Conservation (phyloP, 176 grass and related monocot genomes). For the bread wheat (Triticum aestivum) region DNA sequence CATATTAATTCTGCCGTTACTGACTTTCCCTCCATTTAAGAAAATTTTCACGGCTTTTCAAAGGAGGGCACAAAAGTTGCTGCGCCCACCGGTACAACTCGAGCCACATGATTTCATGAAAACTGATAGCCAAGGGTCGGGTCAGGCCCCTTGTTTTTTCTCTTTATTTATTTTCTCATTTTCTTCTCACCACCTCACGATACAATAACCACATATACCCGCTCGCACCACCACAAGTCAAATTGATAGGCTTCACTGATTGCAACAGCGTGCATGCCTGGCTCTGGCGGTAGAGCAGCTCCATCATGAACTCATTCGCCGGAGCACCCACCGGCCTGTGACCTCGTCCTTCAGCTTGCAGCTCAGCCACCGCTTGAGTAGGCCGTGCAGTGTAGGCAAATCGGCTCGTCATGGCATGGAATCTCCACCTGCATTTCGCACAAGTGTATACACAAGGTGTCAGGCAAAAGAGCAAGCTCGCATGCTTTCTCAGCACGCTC, state of each 20-base stretch:
- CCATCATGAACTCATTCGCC: conserved; percentile 76
- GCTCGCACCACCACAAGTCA: too few relatives aligned
- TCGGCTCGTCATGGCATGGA: conserved; percentile 41
- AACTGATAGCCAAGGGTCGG: too few relatives aligned
- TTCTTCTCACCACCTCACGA: too few relatives aligned
- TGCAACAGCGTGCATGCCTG: not conserved
- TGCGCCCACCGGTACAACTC: not conserved
- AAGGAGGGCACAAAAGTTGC: not conserved
- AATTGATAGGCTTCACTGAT: too few relatives aligned
- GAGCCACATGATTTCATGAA: not conserved
- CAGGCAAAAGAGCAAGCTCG: not conserved
- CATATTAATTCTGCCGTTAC: not conserved
- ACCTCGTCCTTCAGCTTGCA: conserved; percentile 26
- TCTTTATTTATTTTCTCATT: too few relatives aligned
- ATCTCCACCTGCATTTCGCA: conserved; percentile 53
- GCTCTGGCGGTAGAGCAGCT: conserved; percentile 60
- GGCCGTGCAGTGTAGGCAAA: conserved; percentile 44
- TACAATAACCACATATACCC: too few relatives aligned
- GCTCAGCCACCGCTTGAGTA: conserved; percentile 55
- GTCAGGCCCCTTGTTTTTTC: too few relatives aligned
- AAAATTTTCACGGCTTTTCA: not conserved
- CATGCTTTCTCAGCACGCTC: too few relatives aligned
- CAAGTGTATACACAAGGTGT: not conserved
- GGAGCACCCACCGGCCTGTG: conserved; percentile 33
- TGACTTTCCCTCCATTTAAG: not conserved